Evolutionary conservation across 305 asterid species (phyloP).

Genomic region (Fraxinus xanthoxyloides): DNA sequence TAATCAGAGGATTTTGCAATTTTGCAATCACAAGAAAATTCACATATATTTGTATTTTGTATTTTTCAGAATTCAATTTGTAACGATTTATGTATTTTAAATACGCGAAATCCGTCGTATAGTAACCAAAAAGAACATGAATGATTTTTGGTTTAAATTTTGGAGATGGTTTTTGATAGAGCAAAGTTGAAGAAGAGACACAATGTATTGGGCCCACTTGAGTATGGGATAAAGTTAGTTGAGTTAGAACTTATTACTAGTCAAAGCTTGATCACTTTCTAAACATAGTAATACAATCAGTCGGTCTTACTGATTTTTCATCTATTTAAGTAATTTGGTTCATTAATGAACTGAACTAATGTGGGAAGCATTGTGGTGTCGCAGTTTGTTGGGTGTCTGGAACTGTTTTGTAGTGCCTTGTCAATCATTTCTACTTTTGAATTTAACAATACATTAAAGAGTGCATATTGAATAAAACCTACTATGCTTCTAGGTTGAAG

Average conservation of each 20-base stretch:
- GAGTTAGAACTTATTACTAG: not conserved
- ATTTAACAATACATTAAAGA: not conserved
- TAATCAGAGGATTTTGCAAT: no score
- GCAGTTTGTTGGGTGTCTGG: constrained; percentile 8
- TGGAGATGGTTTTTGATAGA: not conserved
- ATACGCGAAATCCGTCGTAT: no score
- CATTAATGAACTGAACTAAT: not conserved
- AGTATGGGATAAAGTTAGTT: not conserved
- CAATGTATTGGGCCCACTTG: not conserved
- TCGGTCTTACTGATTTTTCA: not conserved
- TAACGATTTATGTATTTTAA: no score
- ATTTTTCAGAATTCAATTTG: no score
- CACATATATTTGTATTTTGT: no score
- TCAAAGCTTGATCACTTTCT: constrained; percentile 10
- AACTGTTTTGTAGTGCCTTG: not conserved
- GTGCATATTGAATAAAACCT: constrained; percentile 4
- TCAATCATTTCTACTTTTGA: not conserved
- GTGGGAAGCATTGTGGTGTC: not conserved
- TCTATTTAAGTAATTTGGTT: constrained; percentile 12
- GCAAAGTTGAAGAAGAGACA: not conserved
- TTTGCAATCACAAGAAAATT: no score
- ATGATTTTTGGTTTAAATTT: not conserved
- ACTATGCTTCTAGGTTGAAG: not conserved
- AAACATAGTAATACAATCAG: constrained; percentile 8
- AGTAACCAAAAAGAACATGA: not conserved